These are phyloP conservation scores for Aspergillus ustus DNA, from an alignment of 2,329 filamentous ascomycete genomes.

Conservation along the genomic window DNA sequence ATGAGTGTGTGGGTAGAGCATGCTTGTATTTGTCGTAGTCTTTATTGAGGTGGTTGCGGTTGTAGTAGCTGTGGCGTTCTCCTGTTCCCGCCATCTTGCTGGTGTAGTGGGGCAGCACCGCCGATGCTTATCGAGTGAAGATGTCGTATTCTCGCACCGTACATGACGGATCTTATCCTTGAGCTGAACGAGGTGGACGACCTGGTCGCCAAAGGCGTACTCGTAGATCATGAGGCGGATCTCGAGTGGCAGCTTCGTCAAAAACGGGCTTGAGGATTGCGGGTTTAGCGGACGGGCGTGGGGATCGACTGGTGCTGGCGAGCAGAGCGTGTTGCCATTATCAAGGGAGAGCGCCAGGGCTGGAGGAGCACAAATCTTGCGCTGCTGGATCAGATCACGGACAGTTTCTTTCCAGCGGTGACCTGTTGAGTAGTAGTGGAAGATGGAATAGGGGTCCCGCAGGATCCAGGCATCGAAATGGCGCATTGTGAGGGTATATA, in stretches of 20 bases:
- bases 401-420: conserved; percentile 42
- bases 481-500: conserved; percentile 32
- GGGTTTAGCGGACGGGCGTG: conserved; percentile 22
- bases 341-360: background rate
- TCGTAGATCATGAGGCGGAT: conserved; percentile 45
- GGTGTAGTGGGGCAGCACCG: conserved; percentile 39
- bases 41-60: background rate
- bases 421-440: conserved; percentile 43
- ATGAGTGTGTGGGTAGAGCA: conserved; percentile 44
- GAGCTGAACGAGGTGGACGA: conserved; percentile 42
- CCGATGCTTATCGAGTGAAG: conserved; percentile 35
- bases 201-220: conserved; percentile 40
- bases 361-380: conserved; percentile 39
- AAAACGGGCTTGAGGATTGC: conserved; percentile 28
- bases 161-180: conserved; percentile 42
- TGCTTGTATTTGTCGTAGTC: conserved; percentile 23
- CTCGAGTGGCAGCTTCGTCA: conserved; percentile 39
- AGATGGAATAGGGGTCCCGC: conserved; percentile 46
- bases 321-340: background rate
- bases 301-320: conserved; percentile 21
- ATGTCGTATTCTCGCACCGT: conserved; percentile 32
- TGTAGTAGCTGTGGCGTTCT: background rate
- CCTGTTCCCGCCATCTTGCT: conserved; percentile 36
- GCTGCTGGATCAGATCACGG: conserved; percentile 40
- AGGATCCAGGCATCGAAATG: conserved; percentile 46